phyloP scores from a whole-genome alignment of 495 filamentous ascomycete genomes.

The Hyaloscypha variabilis region DNA sequence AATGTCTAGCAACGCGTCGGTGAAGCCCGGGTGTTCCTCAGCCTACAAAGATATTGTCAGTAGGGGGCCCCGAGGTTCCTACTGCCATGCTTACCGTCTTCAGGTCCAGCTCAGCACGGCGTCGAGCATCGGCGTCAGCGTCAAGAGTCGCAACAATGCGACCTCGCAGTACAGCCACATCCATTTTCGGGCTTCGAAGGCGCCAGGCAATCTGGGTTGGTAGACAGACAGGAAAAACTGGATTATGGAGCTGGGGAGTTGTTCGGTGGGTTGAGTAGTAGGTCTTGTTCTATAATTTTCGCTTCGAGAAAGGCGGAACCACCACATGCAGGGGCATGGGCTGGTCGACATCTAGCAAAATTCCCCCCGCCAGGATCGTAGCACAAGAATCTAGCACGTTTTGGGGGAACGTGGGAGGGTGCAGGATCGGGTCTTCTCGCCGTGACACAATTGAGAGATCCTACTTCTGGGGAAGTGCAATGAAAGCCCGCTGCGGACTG shows the following conservation, averaged over 20 bases:
- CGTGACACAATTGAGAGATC: not conserved
- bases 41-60: constrained; percentile 58
- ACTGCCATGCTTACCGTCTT: constrained; percentile 73
- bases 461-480: not conserved
- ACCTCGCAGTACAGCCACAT: constrained; percentile 81
- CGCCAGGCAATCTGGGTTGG: constrained; percentile 19
- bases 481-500: too few relatives aligned
- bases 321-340: too few relatives aligned
- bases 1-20: constrained; percentile 88
- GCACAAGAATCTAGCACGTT: not conserved
- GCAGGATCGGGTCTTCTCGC: not conserved
- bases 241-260: constrained; percentile 9
- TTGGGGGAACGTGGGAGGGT: not conserved
- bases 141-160: constrained; percentile 88
- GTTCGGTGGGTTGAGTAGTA: constrained; percentile 2
- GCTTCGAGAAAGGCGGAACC: not conserved
- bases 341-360: too few relatives aligned
- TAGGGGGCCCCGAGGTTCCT: constrained; percentile 16
- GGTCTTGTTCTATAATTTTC: constrained; percentile 16
- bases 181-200: constrained; percentile 57
- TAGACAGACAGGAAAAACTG: constrained; percentile 10
- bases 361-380: not conserved
- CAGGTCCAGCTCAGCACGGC: constrained; percentile 87
- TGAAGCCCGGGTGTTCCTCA: constrained; percentile 87
- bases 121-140: constrained; percentile 79